Evolutionary conservation across 129 eudicot species (phyloP).

Genomic region (Tagetes patula): DNA sequence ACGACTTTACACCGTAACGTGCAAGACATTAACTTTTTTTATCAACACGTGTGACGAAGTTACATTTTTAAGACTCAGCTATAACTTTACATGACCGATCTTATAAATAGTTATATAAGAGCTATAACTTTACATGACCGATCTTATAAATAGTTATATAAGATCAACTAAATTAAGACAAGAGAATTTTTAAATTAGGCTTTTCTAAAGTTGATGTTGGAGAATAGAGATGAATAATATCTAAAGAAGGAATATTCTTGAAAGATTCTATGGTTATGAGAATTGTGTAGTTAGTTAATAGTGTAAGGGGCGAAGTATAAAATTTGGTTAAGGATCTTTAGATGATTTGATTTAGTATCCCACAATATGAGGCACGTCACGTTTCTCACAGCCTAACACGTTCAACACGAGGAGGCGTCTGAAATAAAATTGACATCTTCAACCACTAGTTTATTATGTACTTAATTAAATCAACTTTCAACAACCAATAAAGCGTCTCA

Average conservation of each 20-base stretch:
- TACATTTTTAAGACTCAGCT: too few relatives aligned
- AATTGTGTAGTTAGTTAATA: slow-evolving; percentile 9
- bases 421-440: neutral
- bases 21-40: too few relatives aligned
- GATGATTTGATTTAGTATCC: slow-evolving; percentile 23
- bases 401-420: slow-evolving; percentile 18
- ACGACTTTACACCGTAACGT: too few relatives aligned
- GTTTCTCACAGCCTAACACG: slow-evolving; percentile 7
- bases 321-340: neutral
- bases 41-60: too few relatives aligned
- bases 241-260: neutral
- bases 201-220: neutral
- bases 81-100: too few relatives aligned
- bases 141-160: too few relatives aligned
- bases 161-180: too few relatives aligned
- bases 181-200: too few relatives aligned
- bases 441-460: neutral
- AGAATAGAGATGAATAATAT: neutral
- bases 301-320: slow-evolving; percentile 23
- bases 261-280: neutral
- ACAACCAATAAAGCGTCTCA: neutral
- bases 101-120: too few relatives aligned
- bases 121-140: too few relatives aligned
- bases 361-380: slow-evolving; percentile 1
- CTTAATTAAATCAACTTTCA: neutral